Conservation (phyloP, 495 filamentous ascomycete species). For the Aspergillus incahuasiensis region DNA sequence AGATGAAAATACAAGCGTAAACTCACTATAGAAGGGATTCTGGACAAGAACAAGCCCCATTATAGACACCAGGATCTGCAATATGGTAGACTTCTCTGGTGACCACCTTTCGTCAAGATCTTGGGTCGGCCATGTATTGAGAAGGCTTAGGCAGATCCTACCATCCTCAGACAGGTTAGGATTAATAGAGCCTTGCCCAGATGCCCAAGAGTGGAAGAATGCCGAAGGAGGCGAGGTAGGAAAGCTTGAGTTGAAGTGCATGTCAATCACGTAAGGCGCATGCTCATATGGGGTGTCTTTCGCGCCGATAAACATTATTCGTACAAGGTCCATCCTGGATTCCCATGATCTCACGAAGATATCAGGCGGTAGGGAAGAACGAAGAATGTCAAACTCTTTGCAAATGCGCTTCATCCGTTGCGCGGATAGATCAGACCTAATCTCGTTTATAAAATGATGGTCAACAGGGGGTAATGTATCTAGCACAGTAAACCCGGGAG, state of each 20-base stretch:
- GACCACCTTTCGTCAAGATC: constrained; percentile 51
- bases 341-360: constrained; percentile 60
- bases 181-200: constrained; percentile 49
- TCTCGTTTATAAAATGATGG: constrained; percentile 41
- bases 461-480: constrained; percentile 39
- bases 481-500: constrained; percentile 39
- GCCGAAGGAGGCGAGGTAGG: constrained; percentile 44
- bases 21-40: constrained; percentile 59
- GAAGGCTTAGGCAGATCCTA: constrained; percentile 54
- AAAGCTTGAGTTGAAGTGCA: constrained; percentile 44
- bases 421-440: constrained; percentile 8
- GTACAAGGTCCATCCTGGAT: constrained; percentile 51
- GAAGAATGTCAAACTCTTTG: constrained; percentile 56
- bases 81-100: constrained; percentile 43
- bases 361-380: constrained; percentile 48
- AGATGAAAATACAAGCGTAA: neutral
- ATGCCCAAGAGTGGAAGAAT: constrained; percentile 57
- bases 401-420: constrained; percentile 41
- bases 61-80: constrained; percentile 58
- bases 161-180: constrained; percentile 62
- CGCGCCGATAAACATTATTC: constrained; percentile 56
- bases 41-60: constrained; percentile 56
- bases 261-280: constrained; percentile 57
- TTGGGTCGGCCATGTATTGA: constrained; percentile 57
- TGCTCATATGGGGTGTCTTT: constrained; percentile 57